Evolutionary conservation across 176 grass and related monocot species (phyloP), one percentile per base, ranked within the genome.

Genomic region (Rhynchospora tenuis): DNA sequence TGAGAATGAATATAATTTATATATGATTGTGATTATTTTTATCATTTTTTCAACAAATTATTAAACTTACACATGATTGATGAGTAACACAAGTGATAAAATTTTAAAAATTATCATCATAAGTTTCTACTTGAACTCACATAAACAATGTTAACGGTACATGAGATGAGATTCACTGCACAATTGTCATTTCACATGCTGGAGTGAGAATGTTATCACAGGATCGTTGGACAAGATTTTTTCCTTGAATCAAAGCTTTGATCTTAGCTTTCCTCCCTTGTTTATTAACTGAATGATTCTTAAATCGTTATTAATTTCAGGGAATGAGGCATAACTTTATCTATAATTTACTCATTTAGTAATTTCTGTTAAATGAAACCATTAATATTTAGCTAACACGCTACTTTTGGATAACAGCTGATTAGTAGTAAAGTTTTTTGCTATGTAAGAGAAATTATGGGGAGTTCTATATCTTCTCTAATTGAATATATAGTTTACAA

Each of bases 1-100:
- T 76, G 15, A 56, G 50, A 77, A 56, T 56, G 73, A 55, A 52
- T 77, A 77, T 31, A 69, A 19, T 69, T 69, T 69, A 74, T 48
- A 77, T 31, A 55, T 77, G 47, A 14, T 38, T 77, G 48, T 77
- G 48, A 77, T 77, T 24, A 27, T 14, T 75, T 75, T 5, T 75
- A 29, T 6, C 47, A 9, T 50, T 50, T 50, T 61, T 61, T 61
- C 9, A 61, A 23, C 59, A 24, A 61, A 61, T 9, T 9, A 10
- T 9, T 20, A 20, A 9, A 2, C 56, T 38, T 59, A 58, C 55
- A 58, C 55, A 15, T 6, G 19, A 57, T 19, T n/a, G 55, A 6
- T 17, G 19, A 58, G 55, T n/a, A 58, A 16, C 1, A 58, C 13
- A 19, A 58, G 55, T 6, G 19, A 57, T 57, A 57, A 5, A 19